These are phyloP conservation scores for Prunus padus DNA, from an alignment of 306 rosid species.

Conservation along the genomic window DNA sequence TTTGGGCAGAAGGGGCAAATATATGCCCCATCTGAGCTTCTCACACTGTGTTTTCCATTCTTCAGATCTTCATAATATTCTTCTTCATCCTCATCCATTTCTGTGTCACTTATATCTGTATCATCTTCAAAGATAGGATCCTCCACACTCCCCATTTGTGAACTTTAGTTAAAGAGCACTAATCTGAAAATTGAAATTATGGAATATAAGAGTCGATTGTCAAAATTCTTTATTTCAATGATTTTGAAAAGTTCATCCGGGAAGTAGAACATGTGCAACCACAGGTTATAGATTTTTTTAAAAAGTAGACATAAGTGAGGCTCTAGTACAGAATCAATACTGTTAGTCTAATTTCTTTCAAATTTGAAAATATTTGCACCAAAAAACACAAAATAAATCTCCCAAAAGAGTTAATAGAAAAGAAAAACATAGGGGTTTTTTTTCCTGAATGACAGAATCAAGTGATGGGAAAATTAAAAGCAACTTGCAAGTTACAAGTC, in stretches of 20 bases:
- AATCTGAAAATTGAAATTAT: constrained; percentile 6
- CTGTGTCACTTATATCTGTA: constrained; percentile 54
- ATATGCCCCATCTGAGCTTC: constrained; percentile 50
- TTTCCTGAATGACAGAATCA: neutral
- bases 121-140: constrained; percentile 50
- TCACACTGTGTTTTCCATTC: constrained; percentile 54
- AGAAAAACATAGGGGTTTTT: neutral
- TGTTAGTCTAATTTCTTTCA: constrained; percentile 8
- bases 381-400: neutral
- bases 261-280: neutral
- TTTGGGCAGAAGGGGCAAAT: constrained; percentile 79
- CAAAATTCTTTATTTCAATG: neutral
- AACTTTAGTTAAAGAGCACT: constrained; percentile 28
- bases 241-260: neutral
- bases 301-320: neutral
- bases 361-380: neutral
- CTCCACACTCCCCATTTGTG: constrained; percentile 37
- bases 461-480: neutral
- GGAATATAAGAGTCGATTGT: neutral
- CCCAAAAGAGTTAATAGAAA: neutral
- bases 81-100: constrained; percentile 52
- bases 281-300: neutral
- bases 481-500: neutral
- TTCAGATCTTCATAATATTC: constrained; percentile 61
- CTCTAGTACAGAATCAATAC: neutral